A percentile compares a stretch with the other conserved stretches of the same genome.
These are phyloP conservation scores for Chimonanthus praecox DNA, from an alignment of 164 flowering plant genomes.

Conservation along the genomic window DNA sequence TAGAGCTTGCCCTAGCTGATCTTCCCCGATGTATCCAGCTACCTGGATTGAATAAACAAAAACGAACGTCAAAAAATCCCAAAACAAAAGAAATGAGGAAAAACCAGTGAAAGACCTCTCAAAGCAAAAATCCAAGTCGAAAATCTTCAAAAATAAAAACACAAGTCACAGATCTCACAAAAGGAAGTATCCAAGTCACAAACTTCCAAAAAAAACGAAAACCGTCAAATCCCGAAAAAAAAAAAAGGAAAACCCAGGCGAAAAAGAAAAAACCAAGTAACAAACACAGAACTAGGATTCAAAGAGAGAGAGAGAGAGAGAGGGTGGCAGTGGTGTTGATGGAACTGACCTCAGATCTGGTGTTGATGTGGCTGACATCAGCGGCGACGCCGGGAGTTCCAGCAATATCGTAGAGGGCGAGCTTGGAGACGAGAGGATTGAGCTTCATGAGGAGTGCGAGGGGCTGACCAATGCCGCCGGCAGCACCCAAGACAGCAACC, in stretches of 20 bases:
- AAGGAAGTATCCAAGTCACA: too few relatives aligned
- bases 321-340: not conserved
- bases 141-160: too few relatives aligned
- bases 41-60: constrained; percentile 31
- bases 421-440: constrained; percentile 53
- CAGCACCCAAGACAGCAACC: constrained; percentile 52
- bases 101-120: too few relatives aligned
- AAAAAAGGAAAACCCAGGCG: not conserved
- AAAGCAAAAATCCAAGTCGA: too few relatives aligned
- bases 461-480: constrained; percentile 65
- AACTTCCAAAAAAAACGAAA: too few relatives aligned
- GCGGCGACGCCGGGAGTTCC: constrained; percentile 65
- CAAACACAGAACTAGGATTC: not conserved
- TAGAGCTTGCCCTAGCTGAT: constrained; percentile 65
- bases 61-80: too few relatives aligned
- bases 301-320: not conserved
- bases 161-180: too few relatives aligned
- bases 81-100: not conserved
- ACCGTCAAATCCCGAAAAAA: not conserved
- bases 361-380: constrained; percentile 63
- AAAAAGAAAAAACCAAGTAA: not conserved
- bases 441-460: constrained; percentile 54
- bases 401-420: constrained; percentile 63
- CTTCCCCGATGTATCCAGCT: constrained; percentile 65
- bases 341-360: constrained; percentile 41